Conservation (phyloP, 1,139 yeast genomes). For the Geotrichum europaeum region DNA sequence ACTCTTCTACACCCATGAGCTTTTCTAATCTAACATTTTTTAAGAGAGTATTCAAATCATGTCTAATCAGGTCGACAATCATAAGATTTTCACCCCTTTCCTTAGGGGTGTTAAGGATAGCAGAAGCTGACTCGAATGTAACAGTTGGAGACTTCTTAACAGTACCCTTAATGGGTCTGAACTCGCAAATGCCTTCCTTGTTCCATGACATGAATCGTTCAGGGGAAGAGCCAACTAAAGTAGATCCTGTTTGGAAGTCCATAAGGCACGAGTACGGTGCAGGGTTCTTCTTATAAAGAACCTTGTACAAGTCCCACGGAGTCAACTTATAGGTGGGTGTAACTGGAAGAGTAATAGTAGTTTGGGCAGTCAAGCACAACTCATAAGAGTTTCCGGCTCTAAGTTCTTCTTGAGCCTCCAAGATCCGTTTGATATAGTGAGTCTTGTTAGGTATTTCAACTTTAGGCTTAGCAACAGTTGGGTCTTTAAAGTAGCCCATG, state of each 20-base stretch:
- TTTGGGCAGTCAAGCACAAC: conserved; percentile 79
- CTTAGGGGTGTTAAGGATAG: conserved; percentile 72
- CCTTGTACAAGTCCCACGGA: conserved; percentile 79
- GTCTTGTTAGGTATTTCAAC: conserved; percentile 51
- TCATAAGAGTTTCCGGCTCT: conserved; percentile 90
- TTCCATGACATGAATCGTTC: conserved; percentile 85
- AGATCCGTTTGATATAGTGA: conserved; percentile 51
- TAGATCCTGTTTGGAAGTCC: conserved; percentile 60
- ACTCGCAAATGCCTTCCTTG: conserved; percentile 50
- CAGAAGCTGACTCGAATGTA: conserved; percentile 51
- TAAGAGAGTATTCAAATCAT: conserved; percentile 74
- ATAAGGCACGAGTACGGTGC: conserved; percentile 87
- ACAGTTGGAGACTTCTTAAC: conserved; percentile 54
- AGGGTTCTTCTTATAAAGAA: conserved; percentile 68
- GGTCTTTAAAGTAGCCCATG: conserved; percentile 15
- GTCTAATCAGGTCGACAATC: conserved; percentile 95
- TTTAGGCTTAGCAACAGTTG: conserved; percentile 24
- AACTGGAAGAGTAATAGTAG: conserved; percentile 44
- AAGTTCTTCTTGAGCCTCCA: conserved; percentile 60
- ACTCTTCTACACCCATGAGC: conserved; percentile 89
- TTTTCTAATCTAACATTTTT: conserved; percentile 63
- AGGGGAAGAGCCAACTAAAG: conserved; percentile 82
- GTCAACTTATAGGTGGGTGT: conserved; percentile 20
- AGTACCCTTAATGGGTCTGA: conserved; percentile 95
- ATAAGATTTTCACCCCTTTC: conserved; percentile 93